Base-by-base conservation (phyloP, 805 yeast genomes). In the Dipodascopsis uninucleata region DNA sequence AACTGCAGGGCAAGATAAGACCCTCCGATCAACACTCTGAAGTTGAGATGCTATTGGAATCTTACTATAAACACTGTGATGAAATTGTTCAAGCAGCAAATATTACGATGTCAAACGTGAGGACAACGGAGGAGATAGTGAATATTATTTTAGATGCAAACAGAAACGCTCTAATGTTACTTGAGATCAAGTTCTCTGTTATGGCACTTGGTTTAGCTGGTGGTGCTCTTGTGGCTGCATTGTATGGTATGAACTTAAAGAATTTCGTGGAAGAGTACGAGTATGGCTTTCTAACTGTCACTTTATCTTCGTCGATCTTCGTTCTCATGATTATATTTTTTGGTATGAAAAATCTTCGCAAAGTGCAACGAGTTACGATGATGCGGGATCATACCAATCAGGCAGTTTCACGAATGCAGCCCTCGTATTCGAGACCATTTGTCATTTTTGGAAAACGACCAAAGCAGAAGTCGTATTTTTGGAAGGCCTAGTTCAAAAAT, bases 181-280 rank as follows among this genome's bases (percentile, higher is more conserved):
- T 93, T 31, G 95, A 95, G 2, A 70, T 93, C 45, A 75, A 83
- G 56, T 86, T 87, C 62, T 81, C 93, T 39, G 79, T 87, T 21
- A 93, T 95, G 0, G 72, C 94, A 45, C 68, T 93, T 28, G 82
- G 95, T 3, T 69, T 89, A 58, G 95, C 95, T 1, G 76, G 81
- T 12, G 82, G 93, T 1, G 69, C 94, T 36, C 85, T 85, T 54
- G 62, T 86, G 12, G 93, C 95, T 1, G 83, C 96, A 0, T 69
- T 87, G 8, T 93, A 89, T 64, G 99, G 99, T 28, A 93, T 93
- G 98, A 93, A 93, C 65, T 69, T 93, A 62, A 86, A 84, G 59
- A 93, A 90, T 65, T 88, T 85, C 60, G 81, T 93, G 18, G 99
- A 93, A 62, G 95, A 88, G 45, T 69, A 79, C 1, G 74, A 76